Conservation (phyloP, 305 asterid species). For the Stenogyne calaminthoides region DNA sequence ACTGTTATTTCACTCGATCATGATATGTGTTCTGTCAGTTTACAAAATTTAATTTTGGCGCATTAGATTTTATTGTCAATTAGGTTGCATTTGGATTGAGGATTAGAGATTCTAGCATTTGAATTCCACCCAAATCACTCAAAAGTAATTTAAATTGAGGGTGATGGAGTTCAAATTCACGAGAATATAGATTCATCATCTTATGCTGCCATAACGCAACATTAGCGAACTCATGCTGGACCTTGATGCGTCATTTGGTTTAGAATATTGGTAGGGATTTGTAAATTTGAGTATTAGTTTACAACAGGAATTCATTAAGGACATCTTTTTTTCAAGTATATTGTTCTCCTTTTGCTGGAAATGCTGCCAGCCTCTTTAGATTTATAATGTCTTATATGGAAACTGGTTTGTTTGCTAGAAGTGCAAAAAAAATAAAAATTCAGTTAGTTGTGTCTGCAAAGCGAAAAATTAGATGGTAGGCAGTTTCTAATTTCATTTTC, state of each 20-base stretch:
- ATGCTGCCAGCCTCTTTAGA: background rate
- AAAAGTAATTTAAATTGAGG: background rate
- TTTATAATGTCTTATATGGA: background rate
- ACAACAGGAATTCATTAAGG: background rate
- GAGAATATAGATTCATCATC: background rate
- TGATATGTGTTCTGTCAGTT: slow-evolving; percentile 14
- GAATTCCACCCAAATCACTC: background rate
- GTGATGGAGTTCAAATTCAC: background rate
- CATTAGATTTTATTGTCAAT: background rate
- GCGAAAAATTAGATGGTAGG: background rate
- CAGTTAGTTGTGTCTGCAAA: slow-evolving; percentile 7
- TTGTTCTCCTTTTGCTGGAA: slow-evolving; percentile 7
- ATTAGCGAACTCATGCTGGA: background rate
- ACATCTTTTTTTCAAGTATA: background rate
- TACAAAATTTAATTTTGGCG: background rate
- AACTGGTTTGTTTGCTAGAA: background rate
- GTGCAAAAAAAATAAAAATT: background rate
- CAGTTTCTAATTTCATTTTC: slow-evolving; percentile 7
- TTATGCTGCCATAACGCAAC: background rate
- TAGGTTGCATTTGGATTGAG: background rate
- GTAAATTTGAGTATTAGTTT: background rate
- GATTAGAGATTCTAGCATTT: background rate
- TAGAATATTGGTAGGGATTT: background rate
- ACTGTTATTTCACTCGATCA: background rate
- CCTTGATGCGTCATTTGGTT: background rate